Evolutionary conservation across 116 monocot genomes (phyloP).

Genomic region (Posidonia oceanica): DNA sequence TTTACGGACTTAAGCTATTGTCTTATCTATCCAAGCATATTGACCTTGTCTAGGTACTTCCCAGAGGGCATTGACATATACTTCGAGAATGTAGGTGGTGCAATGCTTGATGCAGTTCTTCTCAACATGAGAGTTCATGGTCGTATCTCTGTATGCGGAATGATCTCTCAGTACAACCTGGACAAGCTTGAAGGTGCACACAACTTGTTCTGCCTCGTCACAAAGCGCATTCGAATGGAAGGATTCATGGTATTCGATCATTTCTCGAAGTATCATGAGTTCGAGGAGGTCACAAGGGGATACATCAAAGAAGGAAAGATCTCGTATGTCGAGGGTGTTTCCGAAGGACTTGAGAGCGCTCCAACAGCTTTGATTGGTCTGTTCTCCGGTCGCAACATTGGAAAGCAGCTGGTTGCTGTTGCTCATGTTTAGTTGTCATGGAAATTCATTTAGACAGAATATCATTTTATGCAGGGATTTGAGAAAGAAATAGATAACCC

Average conservation of each 20-base stretch:
- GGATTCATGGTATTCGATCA: slow-evolving; percentile 31
- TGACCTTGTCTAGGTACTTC: slow-evolving; percentile 34
- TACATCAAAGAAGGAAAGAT: slow-evolving; percentile 43
- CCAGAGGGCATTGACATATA: slow-evolving; percentile 68
- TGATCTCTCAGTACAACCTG: slow-evolving; percentile 70
- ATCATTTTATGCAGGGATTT: too few species aligned
- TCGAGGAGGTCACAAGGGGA: slow-evolving; percentile 15
- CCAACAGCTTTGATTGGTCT: slow-evolving; percentile 30
- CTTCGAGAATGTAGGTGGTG: slow-evolving; percentile 78
- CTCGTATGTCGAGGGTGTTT: slow-evolving; percentile 35
- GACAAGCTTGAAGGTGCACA: slow-evolving; percentile 39
- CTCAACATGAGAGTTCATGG: slow-evolving; percentile 40
- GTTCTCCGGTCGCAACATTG: slow-evolving; percentile 33
- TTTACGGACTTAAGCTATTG: too few species aligned
- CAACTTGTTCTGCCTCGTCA: slow-evolving; percentile 23
- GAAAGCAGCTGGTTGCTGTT: slow-evolving; percentile 36
- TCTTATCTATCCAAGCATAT: too few species aligned
- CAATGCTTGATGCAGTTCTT: slow-evolving; percentile 53
- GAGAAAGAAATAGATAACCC: too few species aligned
- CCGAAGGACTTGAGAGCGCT: slow-evolving; percentile 40
- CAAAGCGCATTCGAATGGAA: slow-evolving; percentile 32
- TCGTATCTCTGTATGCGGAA: slow-evolving; percentile 47
- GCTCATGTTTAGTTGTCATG: not conserved
- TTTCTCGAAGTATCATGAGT: slow-evolving; percentile 15
- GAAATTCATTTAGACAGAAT: too few species aligned